Conservation (phyloP, 768 basidiomycete species). For the Leccinum aurantiacum region DNA sequence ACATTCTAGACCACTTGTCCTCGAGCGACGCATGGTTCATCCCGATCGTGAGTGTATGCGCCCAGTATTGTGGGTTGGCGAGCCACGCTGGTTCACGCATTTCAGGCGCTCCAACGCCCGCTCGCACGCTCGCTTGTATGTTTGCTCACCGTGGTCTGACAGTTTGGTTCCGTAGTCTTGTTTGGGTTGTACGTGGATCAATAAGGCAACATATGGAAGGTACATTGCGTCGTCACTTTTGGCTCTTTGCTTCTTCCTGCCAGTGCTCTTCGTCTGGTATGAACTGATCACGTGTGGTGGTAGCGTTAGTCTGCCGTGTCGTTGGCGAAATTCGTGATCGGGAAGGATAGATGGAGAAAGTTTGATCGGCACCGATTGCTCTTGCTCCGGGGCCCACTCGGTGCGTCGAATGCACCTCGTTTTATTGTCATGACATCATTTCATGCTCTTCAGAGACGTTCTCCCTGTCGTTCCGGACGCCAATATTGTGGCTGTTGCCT, state of each 20-base stretch:
- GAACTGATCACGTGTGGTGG: no score
- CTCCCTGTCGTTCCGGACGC: no score
- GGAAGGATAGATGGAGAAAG: no score
- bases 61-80: neutral
- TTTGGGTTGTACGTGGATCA: constrained; percentile 72
- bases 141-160: neutral
- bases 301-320: no score
- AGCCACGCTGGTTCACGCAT: neutral
- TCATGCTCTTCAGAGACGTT: no score
- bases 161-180: constrained; percentile 72
- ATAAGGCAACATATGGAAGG: constrained; percentile 73
- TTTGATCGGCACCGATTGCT: no score
- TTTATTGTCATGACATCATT: no score
- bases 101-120: neutral
- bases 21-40: constrained; percentile 75
- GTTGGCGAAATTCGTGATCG: no score
- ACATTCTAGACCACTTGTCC: constrained; percentile 57
- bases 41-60: constrained; percentile 56
- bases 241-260: neutral
- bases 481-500: no score
- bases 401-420: no score
- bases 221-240: neutral
- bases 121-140: neutral
- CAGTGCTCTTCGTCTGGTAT: no score
- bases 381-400: no score